Conservation (phyloP, 2,329 filamentous ascomycete species). For the Aphanoascus verrucosus region DNA sequence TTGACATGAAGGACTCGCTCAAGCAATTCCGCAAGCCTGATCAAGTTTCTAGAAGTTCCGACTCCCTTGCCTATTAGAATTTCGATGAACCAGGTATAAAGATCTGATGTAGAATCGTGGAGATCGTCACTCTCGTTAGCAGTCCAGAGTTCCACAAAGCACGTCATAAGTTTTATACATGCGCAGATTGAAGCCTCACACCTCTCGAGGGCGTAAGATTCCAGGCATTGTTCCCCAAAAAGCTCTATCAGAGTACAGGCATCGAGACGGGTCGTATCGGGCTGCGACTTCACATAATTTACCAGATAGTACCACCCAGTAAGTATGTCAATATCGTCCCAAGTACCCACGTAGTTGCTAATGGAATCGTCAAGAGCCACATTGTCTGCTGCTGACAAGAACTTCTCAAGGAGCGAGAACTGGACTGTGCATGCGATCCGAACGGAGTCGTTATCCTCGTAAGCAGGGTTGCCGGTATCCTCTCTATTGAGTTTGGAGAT, state of each 20-base stretch:
- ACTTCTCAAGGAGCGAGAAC: conserved; percentile 24
- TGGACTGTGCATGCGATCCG: conserved; percentile 29
- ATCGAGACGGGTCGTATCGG: conserved; percentile 25
- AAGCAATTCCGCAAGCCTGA: conserved; percentile 56
- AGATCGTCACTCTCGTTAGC: conserved; percentile 48
- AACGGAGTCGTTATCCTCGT: conserved; percentile 27
- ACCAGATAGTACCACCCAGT: conserved; percentile 26
- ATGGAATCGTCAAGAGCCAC: conserved; percentile 14
- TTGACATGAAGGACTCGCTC: conserved; percentile 57
- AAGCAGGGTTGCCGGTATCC: conserved; percentile 20
- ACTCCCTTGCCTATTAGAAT: conserved; percentile 56
- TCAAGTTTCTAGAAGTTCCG: conserved; percentile 59
- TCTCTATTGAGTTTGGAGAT: conserved; percentile 26
- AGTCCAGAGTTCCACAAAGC: conserved; percentile 54
- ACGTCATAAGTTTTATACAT: conserved; percentile 57
- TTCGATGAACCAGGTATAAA: conserved; percentile 69
- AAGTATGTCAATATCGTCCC: conserved; percentile 32
- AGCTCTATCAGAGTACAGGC: conserved; percentile 38
- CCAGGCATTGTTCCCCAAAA: conserved; percentile 40
- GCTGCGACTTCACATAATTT: conserved; percentile 18
- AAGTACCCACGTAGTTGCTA: conserved; percentile 28
- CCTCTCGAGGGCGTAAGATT: conserved; percentile 52
- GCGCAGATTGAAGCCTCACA: conserved; percentile 63
- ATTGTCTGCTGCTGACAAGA: conserved; percentile 6
- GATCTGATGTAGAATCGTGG: conserved; percentile 55